Conservation (phyloP, 441 rosid species). For the Syzygium malaccense region DNA sequence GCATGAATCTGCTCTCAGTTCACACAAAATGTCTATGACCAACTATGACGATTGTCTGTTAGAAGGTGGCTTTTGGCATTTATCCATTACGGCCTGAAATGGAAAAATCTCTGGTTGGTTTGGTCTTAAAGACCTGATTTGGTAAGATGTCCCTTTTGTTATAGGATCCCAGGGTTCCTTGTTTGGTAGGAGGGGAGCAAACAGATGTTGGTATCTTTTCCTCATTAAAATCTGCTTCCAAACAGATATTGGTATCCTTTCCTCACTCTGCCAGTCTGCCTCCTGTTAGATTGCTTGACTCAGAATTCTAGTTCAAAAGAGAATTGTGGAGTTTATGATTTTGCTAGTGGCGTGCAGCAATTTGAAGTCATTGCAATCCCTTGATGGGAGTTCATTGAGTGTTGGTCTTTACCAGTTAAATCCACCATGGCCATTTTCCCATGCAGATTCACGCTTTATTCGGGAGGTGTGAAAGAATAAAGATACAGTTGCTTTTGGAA, state of each 20-base stretch:
- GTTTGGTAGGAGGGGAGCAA: background rate
- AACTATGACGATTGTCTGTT: no score
- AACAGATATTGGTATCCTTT: background rate
- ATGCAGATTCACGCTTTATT: no score
- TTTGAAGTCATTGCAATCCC: background rate
- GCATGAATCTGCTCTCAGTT: no score
- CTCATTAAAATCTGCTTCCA: background rate
- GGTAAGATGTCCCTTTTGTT: constrained; percentile 22
- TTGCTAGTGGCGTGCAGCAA: background rate
- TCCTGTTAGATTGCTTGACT: background rate
- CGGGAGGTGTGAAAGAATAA: no score
- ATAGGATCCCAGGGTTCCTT: background rate
- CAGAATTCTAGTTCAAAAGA: background rate
- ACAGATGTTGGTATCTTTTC: no score
- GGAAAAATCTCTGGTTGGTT: no score
- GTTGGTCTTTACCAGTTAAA: background rate
- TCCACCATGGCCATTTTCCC: no score
- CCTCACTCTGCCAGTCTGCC: background rate
- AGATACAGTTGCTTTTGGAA: no score
- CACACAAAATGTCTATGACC: no score
- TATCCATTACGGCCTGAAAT: no score
- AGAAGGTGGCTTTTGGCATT: no score
- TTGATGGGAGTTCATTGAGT: background rate
- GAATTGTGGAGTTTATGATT: background rate
- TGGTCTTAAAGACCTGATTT: constrained; percentile 18